Conservation (phyloP, 2,329 filamentous ascomycete species). For the Alternaria gansuensis region DNA sequence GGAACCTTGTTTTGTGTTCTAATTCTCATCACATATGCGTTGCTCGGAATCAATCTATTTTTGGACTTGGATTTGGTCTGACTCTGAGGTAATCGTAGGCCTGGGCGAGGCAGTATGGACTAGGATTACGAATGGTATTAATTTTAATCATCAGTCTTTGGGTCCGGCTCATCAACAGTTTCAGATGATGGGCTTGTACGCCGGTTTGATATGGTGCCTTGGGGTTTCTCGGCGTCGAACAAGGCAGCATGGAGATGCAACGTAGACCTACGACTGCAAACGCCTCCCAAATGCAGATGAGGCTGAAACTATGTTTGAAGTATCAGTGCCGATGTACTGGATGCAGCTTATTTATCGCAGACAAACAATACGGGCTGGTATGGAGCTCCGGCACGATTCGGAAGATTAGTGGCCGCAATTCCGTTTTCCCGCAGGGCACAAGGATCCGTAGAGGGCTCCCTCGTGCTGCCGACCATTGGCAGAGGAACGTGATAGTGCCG, state of each 20-base stretch:
- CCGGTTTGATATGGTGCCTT: not conserved
- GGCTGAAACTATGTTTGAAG: not conserved
- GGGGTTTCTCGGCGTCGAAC: not conserved
- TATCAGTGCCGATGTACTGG: slow-evolving; percentile 6
- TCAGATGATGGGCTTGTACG: not conserved
- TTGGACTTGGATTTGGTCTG: slow-evolving; percentile 3
- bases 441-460: slow-evolving; percentile 25
- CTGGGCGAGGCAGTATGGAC: slow-evolving; percentile 18
- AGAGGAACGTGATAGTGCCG: slow-evolving; percentile 20
- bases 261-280: not conserved
- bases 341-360: slow-evolving; percentile 11
- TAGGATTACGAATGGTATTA: not conserved
- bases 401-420: slow-evolving; percentile 29
- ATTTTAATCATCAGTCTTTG: not conserved
- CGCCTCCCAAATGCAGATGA: not conserved
- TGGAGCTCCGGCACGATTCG: slow-evolving; percentile 30
- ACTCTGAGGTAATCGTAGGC: slow-evolving; percentile 15
- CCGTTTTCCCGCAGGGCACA: slow-evolving; percentile 35
- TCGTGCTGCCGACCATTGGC: slow-evolving; percentile 24
- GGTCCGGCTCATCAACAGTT: not conserved
- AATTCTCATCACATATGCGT: not conserved
- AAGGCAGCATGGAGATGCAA: not conserved
- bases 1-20: too few species aligned
- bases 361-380: slow-evolving; percentile 13
- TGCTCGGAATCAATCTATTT: not conserved